phyloP scores from a whole-genome alignment of 306 rosid species.

The Glycine latifolia region DNA sequence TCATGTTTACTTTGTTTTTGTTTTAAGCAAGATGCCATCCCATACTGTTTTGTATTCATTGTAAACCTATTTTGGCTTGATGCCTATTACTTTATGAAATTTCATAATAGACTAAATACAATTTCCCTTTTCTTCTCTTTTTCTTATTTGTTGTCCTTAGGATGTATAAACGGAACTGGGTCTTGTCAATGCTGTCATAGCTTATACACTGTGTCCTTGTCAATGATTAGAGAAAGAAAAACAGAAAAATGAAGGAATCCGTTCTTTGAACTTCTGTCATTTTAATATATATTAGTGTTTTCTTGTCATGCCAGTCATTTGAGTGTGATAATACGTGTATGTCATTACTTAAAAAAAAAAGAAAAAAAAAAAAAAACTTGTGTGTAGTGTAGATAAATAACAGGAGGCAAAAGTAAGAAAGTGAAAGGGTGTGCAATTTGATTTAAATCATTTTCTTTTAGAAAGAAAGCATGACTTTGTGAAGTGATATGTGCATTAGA shows the following conservation, averaged over 20 bases:
- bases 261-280: constrained; percentile 38
- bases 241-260: constrained; percentile 23
- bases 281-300: constrained; percentile 42
- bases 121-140: not conserved
- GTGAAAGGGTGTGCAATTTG: constrained; percentile 32
- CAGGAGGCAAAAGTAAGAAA: constrained; percentile 43
- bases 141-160: not conserved
- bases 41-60: not conserved
- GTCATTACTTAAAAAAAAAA: constrained; percentile 24
- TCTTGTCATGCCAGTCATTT: constrained; percentile 48
- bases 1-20: constrained; percentile 36
- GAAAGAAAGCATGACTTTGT: constrained; percentile 7
- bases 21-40: constrained; percentile 1
- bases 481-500: constrained; percentile 39
- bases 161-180: constrained; percentile 25
- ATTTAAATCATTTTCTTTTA: constrained; percentile 24
- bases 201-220: constrained; percentile 26
- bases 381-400: constrained; percentile 29
- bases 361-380: constrained; percentile 5
- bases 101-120: constrained; percentile 8
- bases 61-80: not conserved
- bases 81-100: constrained; percentile 8
- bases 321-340: constrained; percentile 41
- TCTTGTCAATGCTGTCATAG: constrained; percentile 25
- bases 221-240: constrained; percentile 28